phyloP scores from a whole-genome alignment of 2,329 filamentous ascomycete species.

The Fusarium chlamydosporum region DNA sequence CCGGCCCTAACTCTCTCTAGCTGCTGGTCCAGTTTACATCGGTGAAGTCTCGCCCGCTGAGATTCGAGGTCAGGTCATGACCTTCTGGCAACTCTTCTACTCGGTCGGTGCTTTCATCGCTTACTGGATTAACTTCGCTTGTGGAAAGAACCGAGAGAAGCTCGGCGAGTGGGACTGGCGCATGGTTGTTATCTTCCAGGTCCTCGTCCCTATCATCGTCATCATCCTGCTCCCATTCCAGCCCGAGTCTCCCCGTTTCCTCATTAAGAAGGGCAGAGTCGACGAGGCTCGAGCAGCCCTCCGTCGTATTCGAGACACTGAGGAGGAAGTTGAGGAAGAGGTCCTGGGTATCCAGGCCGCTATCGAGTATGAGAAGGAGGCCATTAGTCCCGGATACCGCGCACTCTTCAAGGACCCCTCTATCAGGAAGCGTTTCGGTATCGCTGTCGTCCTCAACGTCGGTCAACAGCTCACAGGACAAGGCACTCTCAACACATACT shows the following conservation, averaged over 20 bases:
- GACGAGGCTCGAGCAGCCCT: slow-evolving; percentile 72
- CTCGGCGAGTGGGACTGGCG: slow-evolving; percentile 82
- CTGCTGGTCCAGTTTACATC: slow-evolving; percentile 78
- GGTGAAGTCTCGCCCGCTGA: slow-evolving; percentile 75
- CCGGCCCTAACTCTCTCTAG: slow-evolving; percentile 52
- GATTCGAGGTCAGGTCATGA: slow-evolving; percentile 76
- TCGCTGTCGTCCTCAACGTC: slow-evolving; percentile 77
- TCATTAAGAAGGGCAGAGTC: slow-evolving; percentile 71
- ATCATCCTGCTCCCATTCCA: slow-evolving; percentile 73
- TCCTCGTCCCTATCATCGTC: slow-evolving; percentile 75
- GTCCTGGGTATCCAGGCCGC: slow-evolving; percentile 75
- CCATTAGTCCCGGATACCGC: slow-evolving; percentile 72
- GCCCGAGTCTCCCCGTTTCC: slow-evolving; percentile 78
- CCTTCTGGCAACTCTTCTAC: slow-evolving; percentile 77
- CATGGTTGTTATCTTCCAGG: slow-evolving; percentile 80
- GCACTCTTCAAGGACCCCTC: slow-evolving; percentile 79
- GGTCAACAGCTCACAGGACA: slow-evolving; percentile 81
- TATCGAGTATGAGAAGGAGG: slow-evolving; percentile 79
- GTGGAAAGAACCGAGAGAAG: slow-evolving; percentile 65
- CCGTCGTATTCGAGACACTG: slow-evolving; percentile 71
- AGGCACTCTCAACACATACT: slow-evolving; percentile 80
- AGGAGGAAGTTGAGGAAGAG: slow-evolving; percentile 77
- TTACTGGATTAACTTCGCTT: slow-evolving; percentile 73
- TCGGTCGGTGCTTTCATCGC: slow-evolving; percentile 70
- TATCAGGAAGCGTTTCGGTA: slow-evolving; percentile 74